These are phyloP conservation scores for Zasmidium citrigriseum DNA, from an alignment of 2,329 filamentous ascomycete genomes.

Conservation along the genomic window DNA sequence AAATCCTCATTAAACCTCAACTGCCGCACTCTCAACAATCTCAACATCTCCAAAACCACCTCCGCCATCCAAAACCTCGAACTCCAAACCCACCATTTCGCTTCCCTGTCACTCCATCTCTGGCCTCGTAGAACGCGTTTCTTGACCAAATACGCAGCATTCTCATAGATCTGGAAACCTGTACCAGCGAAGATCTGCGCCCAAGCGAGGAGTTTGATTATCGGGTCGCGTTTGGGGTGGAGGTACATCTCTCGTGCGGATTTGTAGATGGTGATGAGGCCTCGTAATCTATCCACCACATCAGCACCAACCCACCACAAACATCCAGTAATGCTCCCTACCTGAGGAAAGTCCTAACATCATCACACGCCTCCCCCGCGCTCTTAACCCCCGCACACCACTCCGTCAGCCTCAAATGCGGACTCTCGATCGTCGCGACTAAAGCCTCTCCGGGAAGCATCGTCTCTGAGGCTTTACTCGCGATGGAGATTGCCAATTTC, in stretches of 20 bases:
- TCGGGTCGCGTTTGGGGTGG: slow-evolving; percentile 43
- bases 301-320: neutral
- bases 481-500: slow-evolving; percentile 38
- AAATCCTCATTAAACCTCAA: slow-evolving; percentile 38
- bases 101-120: slow-evolving; percentile 48
- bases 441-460: slow-evolving; percentile 45
- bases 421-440: slow-evolving; percentile 39
- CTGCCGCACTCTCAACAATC: slow-evolving; percentile 54
- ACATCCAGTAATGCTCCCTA: slow-evolving; percentile 19
- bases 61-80: slow-evolving; percentile 78
- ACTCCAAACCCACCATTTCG: slow-evolving; percentile 68
- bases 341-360: slow-evolving; percentile 71
- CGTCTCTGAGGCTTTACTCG: slow-evolving; percentile 39
- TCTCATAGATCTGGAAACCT: slow-evolving; percentile 78
- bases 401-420: slow-evolving; percentile 36
- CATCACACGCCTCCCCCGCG: slow-evolving; percentile 66
- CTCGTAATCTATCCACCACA: slow-evolving; percentile 66
- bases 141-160: slow-evolving; percentile 72
- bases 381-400: slow-evolving; percentile 38
- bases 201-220: slow-evolving; percentile 59
- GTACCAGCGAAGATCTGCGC: slow-evolving; percentile 69
- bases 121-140: slow-evolving; percentile 65
- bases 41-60: slow-evolving; percentile 72
- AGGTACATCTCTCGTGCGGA: slow-evolving; percentile 55
- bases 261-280: slow-evolving; percentile 70